These are phyloP conservation scores for Hymenoscyphus fraxineus DNA, from an alignment of 2,329 filamentous ascomycete species.

Conservation along the genomic window DNA sequence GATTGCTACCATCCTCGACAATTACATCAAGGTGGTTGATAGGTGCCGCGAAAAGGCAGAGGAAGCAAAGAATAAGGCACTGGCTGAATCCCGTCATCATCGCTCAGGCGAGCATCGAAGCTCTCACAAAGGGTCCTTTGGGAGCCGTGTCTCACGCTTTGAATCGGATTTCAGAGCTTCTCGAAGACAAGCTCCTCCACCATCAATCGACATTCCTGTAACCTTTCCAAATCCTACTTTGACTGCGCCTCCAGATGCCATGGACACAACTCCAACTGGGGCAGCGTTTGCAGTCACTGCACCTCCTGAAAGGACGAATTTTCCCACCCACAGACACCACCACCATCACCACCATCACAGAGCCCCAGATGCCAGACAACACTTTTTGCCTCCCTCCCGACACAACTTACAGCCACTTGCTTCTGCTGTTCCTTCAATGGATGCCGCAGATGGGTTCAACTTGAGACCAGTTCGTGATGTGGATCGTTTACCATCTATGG, in stretches of 20 bases:
- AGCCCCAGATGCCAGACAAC: constrained; percentile 48
- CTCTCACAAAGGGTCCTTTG: constrained; percentile 42
- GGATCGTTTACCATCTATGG: constrained; percentile 81
- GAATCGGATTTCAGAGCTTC: constrained; percentile 59
- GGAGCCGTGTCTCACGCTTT: constrained; percentile 49
- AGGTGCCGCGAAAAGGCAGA: constrained; percentile 85
- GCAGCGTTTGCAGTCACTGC: constrained; percentile 64
- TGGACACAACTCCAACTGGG: constrained; percentile 59
- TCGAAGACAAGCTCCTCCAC: constrained; percentile 77
- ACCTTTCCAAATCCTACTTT: constrained; percentile 47
- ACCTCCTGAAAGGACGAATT: constrained; percentile 66
- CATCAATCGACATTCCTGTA: constrained; percentile 74
- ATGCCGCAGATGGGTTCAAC: constrained; percentile 66
- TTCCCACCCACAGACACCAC: constrained; percentile 52
- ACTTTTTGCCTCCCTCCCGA: constrained; percentile 47
- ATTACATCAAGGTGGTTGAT: constrained; percentile 95
- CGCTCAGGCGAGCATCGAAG: constrained; percentile 29
- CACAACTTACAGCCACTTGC: constrained; percentile 63
- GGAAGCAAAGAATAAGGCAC: constrained; percentile 66
- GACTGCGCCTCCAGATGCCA: constrained; percentile 43
- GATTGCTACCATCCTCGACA: constrained; percentile 95
- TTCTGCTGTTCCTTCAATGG: constrained; percentile 63
- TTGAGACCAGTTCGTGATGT: constrained; percentile 75
- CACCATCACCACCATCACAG: constrained; percentile 50
- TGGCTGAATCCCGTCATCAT: constrained; percentile 36